Evolutionary conservation across 441 rosid genomes (phyloP).

Genomic region (Mallotus repandus): DNA sequence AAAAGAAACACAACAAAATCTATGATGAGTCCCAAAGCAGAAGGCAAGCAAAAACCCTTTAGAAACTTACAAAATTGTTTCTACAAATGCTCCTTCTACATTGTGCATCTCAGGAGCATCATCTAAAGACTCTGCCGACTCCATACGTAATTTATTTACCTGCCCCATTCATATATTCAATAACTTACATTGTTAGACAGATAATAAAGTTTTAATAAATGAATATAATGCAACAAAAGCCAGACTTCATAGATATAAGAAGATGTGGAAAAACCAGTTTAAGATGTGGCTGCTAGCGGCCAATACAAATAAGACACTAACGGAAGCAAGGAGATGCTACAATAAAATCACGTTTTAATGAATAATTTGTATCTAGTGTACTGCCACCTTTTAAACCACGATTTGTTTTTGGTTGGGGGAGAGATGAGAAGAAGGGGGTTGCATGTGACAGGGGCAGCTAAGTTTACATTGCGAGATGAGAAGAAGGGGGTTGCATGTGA

Average conservation of each 20-base stretch:
- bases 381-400: background rate
- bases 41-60: background rate
- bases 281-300: background rate
- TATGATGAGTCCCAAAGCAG: background rate
- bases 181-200: background rate
- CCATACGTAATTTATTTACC: slow-evolving; percentile 69
- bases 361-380: background rate
- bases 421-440: too few species aligned
- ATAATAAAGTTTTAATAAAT: background rate
- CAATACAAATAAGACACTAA: background rate
- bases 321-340: background rate
- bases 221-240: background rate
- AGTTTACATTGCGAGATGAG: background rate
- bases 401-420: background rate
- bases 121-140: slow-evolving; percentile 59
- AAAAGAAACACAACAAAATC: slow-evolving; percentile 9
- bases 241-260: background rate
- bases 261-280: background rate
- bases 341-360: background rate
- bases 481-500: background rate
- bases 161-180: slow-evolving; percentile 35
- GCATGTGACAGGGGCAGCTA: background rate
- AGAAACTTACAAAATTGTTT: slow-evolving; percentile 74
- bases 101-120: slow-evolving; percentile 80
- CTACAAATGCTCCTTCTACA: slow-evolving; percentile 94